A percentile compares a stretch with the other conserved stretches of the same genome.
These are phyloP conservation scores for Penicillium palitans DNA, from an alignment of 2,329 filamentous ascomycete species.

Conservation along the genomic window DNA sequence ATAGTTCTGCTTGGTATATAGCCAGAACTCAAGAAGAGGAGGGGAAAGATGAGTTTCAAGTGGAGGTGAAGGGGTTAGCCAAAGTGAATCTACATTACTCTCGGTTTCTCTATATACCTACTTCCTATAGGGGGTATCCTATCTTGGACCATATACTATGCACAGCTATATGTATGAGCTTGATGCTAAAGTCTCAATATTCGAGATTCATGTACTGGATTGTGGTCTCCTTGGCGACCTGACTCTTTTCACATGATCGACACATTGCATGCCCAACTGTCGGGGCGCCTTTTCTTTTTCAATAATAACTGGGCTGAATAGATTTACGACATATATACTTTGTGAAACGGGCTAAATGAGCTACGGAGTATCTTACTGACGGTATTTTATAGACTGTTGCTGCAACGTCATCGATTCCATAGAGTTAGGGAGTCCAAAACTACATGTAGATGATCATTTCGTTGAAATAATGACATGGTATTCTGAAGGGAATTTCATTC, in stretches of 20 bases:
- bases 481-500: neutral
- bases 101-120: neutral
- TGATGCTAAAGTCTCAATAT: neutral
- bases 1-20: neutral
- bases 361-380: neutral
- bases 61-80: neutral
- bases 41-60: neutral
- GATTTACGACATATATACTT: too few relatives aligned
- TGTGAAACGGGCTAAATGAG: neutral
- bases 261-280: conserved; percentile 27
- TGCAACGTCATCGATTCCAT: neutral
- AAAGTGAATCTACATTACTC: neutral
- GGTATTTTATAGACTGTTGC: neutral
- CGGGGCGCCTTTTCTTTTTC: conserved; percentile 3
- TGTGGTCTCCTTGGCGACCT: conserved; percentile 23
- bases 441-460: neutral
- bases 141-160: neutral
- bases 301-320: neutral
- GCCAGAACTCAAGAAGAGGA: neutral
- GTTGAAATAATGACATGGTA: neutral
- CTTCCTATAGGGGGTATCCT: too few relatives aligned
- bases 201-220: conserved; percentile 2
- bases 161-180: neutral
- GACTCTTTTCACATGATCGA: conserved; percentile 15
- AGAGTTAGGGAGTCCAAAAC: neutral